Base-by-base conservation (phyloP, 148 eudicot species). In the Linanthus parryae region DNA sequence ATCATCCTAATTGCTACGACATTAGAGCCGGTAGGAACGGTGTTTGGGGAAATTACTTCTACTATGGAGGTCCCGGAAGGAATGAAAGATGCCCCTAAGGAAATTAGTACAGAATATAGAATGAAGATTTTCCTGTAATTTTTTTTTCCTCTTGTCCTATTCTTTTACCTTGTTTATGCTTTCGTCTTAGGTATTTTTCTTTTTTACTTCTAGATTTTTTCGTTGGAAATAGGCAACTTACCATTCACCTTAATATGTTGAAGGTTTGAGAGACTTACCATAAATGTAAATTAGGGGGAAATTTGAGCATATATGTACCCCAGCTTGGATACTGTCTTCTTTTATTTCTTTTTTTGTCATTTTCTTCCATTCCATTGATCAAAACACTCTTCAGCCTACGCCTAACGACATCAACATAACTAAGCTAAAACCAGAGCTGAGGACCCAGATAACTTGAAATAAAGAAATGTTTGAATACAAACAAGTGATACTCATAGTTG, bases 41-140 rank as follows among this genome's bases (percentile, higher is more conserved):
- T 68, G 84, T 57, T 8, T 94, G 96, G 99, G 99, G 99, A 7
- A 61, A 80, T 65, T 84, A 88, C 66, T 71, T 92, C 46, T 94
- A 94, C 46, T 94, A 84, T 74, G 99, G 99, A 61, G 99, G 99
- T 15, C 96, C 99, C 20, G 99, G 99, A 29, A 85, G 79, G 48
- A 94, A 84, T 57, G 59, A 59, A 27, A 76, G 71, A 52, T 92
- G 99, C 59, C 82, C 85, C 33, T 87, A 50, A 40, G 9, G 36
- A 17, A 13, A 33, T 19, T 52, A 18, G 56, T 52, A 20, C 26
- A 52, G 13, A 11, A 12, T 14, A 21, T 33, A 52, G 17, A 33
- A 52, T 33, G 5, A 7, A 1, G 3, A 34, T 22, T 33, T 34
- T 0, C 5, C 9, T 23, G 20, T 28, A 4, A 1, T 17, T 53